phyloP scores from a whole-genome alignment of 768 basidiomycete species.

The Rhizopogon sp. region DNA sequence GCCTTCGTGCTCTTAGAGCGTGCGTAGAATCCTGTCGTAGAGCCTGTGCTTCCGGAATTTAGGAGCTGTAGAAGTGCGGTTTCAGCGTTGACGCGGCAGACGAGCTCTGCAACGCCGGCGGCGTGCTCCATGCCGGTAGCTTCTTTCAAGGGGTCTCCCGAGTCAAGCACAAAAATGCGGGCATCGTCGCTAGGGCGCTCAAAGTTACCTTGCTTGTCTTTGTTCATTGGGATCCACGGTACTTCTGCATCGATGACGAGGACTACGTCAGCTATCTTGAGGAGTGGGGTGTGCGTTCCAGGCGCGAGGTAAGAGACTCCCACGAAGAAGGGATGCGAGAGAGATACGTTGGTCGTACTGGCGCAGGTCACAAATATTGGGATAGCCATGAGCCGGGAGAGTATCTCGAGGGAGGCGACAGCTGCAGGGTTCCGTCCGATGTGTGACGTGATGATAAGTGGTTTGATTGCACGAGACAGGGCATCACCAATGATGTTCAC shows the following conservation, averaged over 20 bases:
- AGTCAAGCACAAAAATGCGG: conserved; percentile 55
- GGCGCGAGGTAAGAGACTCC: conserved; percentile 48
- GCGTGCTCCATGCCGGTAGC: conserved; percentile 44
- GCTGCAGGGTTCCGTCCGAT: conserved; percentile 51
- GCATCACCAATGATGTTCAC: conserved; percentile 39
- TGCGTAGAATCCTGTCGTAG: conserved; percentile 7
- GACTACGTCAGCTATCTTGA: conserved; percentile 55
- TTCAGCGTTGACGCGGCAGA: conserved; percentile 53
- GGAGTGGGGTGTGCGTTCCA: conserved; percentile 39
- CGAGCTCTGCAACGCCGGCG: conserved; percentile 43
- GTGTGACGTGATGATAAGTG: conserved; percentile 63
- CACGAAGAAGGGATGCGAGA: conserved; percentile 48
- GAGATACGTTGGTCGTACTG: conserved; percentile 47
- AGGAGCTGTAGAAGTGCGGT: conserved; percentile 46
- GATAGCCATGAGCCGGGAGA: conserved; percentile 50
- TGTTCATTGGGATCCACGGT: conserved; percentile 56
- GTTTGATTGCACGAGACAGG: conserved; percentile 43
- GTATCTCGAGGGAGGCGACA: conserved; percentile 36
- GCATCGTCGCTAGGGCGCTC: conserved; percentile 37
- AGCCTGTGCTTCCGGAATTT: conserved; percentile 17
- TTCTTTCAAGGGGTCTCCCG: conserved; percentile 56
- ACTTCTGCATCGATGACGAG: conserved; percentile 62
- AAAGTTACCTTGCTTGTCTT: conserved; percentile 23
- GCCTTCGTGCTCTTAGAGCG: conserved; percentile 12
- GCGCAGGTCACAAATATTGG: conserved; percentile 51